Evolutionary conservation across 169 alveolate genomes (phyloP).

Genomic region (Blepharisma undulans): DNA sequence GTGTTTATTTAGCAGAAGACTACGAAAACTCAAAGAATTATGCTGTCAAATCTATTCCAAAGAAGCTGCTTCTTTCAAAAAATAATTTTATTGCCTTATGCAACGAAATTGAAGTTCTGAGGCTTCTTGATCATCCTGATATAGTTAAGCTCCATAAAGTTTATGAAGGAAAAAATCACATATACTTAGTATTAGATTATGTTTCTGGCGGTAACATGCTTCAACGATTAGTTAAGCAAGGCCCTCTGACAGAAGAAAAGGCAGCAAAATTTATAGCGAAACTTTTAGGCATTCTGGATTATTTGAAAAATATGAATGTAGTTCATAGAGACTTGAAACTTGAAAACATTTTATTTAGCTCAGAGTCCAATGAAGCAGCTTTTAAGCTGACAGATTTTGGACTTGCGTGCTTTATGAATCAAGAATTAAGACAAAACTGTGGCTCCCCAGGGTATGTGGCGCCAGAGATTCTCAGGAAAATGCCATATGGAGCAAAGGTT

Average conservation of each 20-base stretch:
- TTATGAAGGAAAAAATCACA: constrained; percentile 81
- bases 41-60: neutral
- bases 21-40: neutral
- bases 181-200: constrained; percentile 86
- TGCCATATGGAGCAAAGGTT: constrained; percentile 44
- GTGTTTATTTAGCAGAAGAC: neutral
- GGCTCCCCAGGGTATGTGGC: constrained; percentile 28
- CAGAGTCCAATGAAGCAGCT: neutral
- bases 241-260: constrained; percentile 51
- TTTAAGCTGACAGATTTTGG: constrained; percentile 31
- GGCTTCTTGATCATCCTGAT: constrained; percentile 83
- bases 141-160: constrained; percentile 83
- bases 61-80: neutral
- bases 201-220: constrained; percentile 73
- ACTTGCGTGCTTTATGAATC: neutral
- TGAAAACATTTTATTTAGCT: neutral
- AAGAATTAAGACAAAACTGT: neutral
- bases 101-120: constrained; percentile 82
- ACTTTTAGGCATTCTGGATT: neutral
- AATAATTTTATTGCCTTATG: neutral
- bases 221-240: constrained; percentile 39
- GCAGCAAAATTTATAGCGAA: constrained; percentile 31
- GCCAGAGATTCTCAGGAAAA: constrained; percentile 16
- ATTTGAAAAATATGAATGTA: neutral
- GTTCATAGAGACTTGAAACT: constrained; percentile 21